These are phyloP conservation scores for Sphaerulina vaccinii DNA, from an alignment of 2,329 filamentous ascomycete species.

Conservation along the genomic window DNA sequence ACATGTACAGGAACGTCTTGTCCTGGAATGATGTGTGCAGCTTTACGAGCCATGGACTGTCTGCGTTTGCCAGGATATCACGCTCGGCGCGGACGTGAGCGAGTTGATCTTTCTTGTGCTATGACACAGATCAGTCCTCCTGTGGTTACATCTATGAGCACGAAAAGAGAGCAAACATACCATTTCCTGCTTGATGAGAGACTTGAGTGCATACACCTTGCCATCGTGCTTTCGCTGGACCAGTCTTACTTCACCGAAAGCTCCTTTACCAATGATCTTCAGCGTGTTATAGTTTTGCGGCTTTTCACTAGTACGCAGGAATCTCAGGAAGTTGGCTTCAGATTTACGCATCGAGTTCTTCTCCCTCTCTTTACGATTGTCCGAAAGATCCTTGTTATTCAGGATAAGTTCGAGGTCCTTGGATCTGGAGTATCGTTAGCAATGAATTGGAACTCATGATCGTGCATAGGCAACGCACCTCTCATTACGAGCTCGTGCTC, in stretches of 20 bases:
- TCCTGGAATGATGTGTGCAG: slow-evolving; percentile 98
- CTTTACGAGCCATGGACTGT: slow-evolving; percentile 99
- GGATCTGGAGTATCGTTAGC: slow-evolving; percentile 58
- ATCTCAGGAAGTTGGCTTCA: slow-evolving; percentile 89
- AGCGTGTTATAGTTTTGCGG: slow-evolving; percentile 93
- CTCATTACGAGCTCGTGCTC: slow-evolving; percentile 90
- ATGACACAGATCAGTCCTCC: slow-evolving; percentile 19
- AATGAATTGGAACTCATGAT: not conserved
- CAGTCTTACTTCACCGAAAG: slow-evolving; percentile 96
- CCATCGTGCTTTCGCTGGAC: slow-evolving; percentile 95
- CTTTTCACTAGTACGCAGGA: slow-evolving; percentile 88
- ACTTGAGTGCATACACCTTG: slow-evolving; percentile 98
- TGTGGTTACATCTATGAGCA: not conserved
- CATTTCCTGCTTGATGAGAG: slow-evolving; percentile 98
- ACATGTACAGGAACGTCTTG: slow-evolving; percentile 91
- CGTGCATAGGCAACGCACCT: slow-evolving; percentile 56
- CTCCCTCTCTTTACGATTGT: slow-evolving; percentile 77
- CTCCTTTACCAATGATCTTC: slow-evolving; percentile 98
- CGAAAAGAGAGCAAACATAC: slow-evolving; percentile 34
- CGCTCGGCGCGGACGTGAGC: slow-evolving; percentile 96
- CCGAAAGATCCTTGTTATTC: slow-evolving; percentile 70
- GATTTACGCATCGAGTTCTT: slow-evolving; percentile 81
- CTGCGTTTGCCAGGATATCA: slow-evolving; percentile 97
- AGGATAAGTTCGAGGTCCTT: slow-evolving; percentile 88
- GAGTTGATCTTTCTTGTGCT: slow-evolving; percentile 96